These are phyloP conservation scores for Clonostachys sp. DNA, from an alignment of 2,329 filamentous ascomycete species.

Conservation along the genomic window DNA sequence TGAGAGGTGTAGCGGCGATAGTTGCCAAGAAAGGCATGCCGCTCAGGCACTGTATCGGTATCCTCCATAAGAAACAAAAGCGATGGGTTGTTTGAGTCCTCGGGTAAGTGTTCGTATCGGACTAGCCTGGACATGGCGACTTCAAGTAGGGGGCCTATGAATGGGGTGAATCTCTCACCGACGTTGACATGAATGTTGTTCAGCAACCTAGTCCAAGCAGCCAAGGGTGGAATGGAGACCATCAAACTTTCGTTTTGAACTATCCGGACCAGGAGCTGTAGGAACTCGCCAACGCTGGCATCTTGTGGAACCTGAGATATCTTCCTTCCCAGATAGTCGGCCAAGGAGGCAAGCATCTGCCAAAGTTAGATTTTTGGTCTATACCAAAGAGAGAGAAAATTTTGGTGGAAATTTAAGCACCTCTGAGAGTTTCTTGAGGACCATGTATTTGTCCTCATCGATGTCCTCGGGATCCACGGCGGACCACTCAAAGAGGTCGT, in stretches of 20 bases:
- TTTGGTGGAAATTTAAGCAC: slow-evolving; percentile 32
- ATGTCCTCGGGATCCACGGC: slow-evolving; percentile 75
- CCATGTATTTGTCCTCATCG: slow-evolving; percentile 86
- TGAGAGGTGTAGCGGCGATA: slow-evolving; percentile 87
- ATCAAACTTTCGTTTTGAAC: slow-evolving; percentile 83
- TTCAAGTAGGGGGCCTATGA: slow-evolving; percentile 75
- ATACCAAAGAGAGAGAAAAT: not conserved
- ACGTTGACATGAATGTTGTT: slow-evolving; percentile 64
- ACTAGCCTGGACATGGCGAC: slow-evolving; percentile 79
- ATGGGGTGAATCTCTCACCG: slow-evolving; percentile 53
- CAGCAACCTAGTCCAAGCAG: slow-evolving; percentile 83
- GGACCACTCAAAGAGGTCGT: slow-evolving; percentile 75
- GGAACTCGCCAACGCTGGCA: slow-evolving; percentile 66
- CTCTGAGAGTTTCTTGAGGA: slow-evolving; percentile 93
- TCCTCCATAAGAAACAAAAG: slow-evolving; percentile 85
- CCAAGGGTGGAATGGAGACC: slow-evolving; percentile 87
- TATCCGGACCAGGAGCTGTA: slow-evolving; percentile 74
- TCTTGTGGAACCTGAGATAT: slow-evolving; percentile 60
- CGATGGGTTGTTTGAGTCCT: slow-evolving; percentile 75
- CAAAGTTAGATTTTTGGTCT: slow-evolving; percentile 2
- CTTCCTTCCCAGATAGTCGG: slow-evolving; percentile 78
- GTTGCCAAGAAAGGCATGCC: slow-evolving; percentile 92
- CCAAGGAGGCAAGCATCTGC: slow-evolving; percentile 80
- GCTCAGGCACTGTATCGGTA: slow-evolving; percentile 89
- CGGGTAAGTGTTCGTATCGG: slow-evolving; percentile 81